These are phyloP conservation scores for Tuctoria greenei DNA, from an alignment of 176 grass and related monocot genomes.

Conservation along the genomic window DNA sequence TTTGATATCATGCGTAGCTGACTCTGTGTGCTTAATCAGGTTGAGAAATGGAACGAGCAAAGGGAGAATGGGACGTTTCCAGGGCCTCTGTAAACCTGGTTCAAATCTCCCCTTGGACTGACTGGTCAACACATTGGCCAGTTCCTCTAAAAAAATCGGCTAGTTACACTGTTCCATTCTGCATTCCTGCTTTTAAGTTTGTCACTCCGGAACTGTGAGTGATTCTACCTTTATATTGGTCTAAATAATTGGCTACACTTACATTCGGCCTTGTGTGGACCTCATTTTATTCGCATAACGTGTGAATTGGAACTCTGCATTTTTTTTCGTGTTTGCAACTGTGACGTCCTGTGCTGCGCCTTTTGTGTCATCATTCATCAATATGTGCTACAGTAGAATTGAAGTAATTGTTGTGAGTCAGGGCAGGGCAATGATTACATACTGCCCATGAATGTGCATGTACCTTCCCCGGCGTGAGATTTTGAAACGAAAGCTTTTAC, in stretches of 20 bases:
- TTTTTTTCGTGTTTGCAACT: conserved; percentile 35
- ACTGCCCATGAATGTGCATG: conserved; percentile 28
- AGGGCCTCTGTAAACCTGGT: conserved; percentile 55
- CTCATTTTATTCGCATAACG: conserved; percentile 29
- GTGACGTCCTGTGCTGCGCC: conserved; percentile 20
- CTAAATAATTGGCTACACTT: conserved; percentile 50
- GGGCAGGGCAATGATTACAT: conserved; percentile 43
- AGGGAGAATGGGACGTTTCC: conserved; percentile 69
- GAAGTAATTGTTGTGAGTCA: conserved; percentile 28
- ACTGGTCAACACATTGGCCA: conserved; percentile 21
- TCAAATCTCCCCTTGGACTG: conserved; percentile 21
- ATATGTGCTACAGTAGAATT: conserved; percentile 37
- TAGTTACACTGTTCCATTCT: conserved; percentile 34
- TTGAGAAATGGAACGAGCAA: conserved; percentile 70
- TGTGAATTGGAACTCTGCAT: conserved; percentile 31
- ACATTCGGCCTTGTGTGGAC: conserved; percentile 22
- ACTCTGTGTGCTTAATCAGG: conserved; percentile 30
- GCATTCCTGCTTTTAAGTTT: conserved; percentile 28
- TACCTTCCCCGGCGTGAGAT: background rate
- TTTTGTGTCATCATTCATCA: conserved; percentile 45
- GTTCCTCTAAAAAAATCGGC: background rate
- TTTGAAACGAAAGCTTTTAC: conserved; percentile 12
- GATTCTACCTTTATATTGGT: conserved; percentile 32
- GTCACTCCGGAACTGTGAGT: conserved; percentile 38
- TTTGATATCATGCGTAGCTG: background rate